Percentiles rank a stretch among this genome's conserved stretches.
Conservation (phyloP, 164 flowering plant genomes). For the Houttuynia cordata region DNA sequence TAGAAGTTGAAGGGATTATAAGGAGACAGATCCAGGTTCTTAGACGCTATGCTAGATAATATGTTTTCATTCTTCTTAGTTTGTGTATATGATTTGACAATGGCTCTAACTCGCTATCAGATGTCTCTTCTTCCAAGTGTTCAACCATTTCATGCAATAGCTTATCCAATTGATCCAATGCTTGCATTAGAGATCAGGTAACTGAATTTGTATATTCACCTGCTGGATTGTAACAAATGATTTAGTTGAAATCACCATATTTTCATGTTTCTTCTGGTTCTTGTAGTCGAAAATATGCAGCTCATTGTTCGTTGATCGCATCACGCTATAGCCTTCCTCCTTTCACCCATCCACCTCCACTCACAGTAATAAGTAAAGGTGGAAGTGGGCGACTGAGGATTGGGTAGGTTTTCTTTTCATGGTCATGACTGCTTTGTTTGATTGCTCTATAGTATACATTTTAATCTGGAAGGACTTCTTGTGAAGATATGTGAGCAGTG, state of each 20-base stretch:
- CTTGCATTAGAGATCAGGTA: slow-evolving; percentile 94
- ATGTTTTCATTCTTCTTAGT: no score
- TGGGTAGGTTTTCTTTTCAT: slow-evolving; percentile 43
- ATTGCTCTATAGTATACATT: no score
- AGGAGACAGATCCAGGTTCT: slow-evolving; percentile 77
- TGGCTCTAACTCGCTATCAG: slow-evolving; percentile 23
- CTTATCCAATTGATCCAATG: slow-evolving; percentile 89
- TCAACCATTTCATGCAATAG: slow-evolving; percentile 99
- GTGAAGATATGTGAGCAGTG: slow-evolving; percentile 85
- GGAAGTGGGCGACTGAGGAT: slow-evolving; percentile 54
- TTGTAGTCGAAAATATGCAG: slow-evolving; percentile 86
- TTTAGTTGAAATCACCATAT: background rate
- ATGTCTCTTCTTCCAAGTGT: slow-evolving; percentile 97
- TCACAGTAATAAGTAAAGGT: slow-evolving; percentile 53
- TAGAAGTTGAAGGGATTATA: slow-evolving; percentile 80
- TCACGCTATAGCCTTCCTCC: slow-evolving; percentile 66
- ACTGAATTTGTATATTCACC: background rate
- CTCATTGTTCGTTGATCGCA: slow-evolving; percentile 75
- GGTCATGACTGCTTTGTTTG: background rate
- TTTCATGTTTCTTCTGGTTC: slow-evolving; percentile 1
- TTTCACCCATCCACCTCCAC: slow-evolving; percentile 50
- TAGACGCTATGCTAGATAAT: background rate
- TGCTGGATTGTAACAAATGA: background rate
- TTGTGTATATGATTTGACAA: background rate
- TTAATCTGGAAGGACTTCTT: background rate